Evolutionary conservation across 192 early-diverging fungal genomes (phyloP).

Genomic region (Linnemannia schmuckeri): DNA sequence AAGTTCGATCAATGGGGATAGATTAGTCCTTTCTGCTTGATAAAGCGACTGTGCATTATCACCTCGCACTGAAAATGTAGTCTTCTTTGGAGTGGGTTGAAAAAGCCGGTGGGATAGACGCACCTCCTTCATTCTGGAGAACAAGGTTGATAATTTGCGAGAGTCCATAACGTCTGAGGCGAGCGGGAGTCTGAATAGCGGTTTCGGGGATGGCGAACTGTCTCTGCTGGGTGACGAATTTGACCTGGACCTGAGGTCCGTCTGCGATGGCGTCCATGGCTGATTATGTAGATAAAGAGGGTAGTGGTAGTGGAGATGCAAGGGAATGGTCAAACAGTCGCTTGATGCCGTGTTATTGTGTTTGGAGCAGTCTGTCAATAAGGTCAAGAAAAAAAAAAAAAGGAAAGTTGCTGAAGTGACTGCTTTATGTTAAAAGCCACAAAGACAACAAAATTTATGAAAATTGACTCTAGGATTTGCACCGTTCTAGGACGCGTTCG

Average conservation of each 20-base stretch:
- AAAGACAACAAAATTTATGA: not conserved
- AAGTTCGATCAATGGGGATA: not conserved
- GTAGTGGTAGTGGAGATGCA: not conserved
- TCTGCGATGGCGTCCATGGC: conserved; percentile 55
- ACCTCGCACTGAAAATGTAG: not conserved
- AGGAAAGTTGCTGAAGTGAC: conserved; percentile 22
- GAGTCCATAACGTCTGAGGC: conserved; percentile 88
- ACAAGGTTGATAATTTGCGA: conserved; percentile 97
- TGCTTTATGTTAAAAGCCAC: conserved; percentile 8
- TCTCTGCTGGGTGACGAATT: conserved; percentile 81
- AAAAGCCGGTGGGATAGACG: not conserved
- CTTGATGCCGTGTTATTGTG: not conserved
- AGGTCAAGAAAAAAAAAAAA: conserved; percentile 24
- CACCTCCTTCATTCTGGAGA: conserved; percentile 64
- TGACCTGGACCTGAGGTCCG: conserved; percentile 83
- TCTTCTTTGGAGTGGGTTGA: not conserved
- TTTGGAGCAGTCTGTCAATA: no score
- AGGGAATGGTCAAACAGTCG: not conserved
- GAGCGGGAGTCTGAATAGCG: conserved; percentile 89
- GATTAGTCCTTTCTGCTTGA: not conserved
- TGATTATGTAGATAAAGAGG: conserved; percentile 2
- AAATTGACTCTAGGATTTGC: not conserved
- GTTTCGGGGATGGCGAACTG: conserved; percentile 85
- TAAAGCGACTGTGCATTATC: not conserved
- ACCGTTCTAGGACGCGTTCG: conserved; percentile 17